Evolutionary conservation across 352 stramenopile species (phyloP).

Genomic region (Phytophthora melonis): DNA sequence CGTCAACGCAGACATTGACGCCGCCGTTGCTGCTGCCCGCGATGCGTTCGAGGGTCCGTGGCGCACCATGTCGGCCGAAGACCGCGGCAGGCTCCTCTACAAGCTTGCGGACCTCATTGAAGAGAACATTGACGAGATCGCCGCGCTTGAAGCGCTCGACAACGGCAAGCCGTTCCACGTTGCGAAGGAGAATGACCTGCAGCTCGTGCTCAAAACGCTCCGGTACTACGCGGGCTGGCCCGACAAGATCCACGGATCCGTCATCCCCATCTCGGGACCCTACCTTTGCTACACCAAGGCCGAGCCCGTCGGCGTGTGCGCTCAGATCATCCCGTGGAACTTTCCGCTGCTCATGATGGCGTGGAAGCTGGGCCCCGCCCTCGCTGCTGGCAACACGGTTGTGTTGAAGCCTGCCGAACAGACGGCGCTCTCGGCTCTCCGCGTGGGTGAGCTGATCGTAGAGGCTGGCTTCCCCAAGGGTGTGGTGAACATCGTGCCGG

Average conservation of each 20-base stretch:
- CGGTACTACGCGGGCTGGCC: constrained; percentile 94
- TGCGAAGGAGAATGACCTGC: constrained; percentile 82
- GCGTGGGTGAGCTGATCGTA: constrained; percentile 56
- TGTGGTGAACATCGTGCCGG: constrained; percentile 86
- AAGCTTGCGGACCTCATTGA: constrained; percentile 55
- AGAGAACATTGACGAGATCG: constrained; percentile 63
- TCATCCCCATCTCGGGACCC: constrained; percentile 57
- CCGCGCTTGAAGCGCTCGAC: constrained; percentile 85
- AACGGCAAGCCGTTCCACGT: constrained; percentile 54
- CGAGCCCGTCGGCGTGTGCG: constrained; percentile 92
- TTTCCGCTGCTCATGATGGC: constrained; percentile 97
- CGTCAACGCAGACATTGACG: constrained; percentile 64
- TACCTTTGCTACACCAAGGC: constrained; percentile 64
- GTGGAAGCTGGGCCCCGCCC: constrained; percentile 91
- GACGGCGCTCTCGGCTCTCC: constrained; percentile 44
- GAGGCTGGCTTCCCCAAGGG: constrained; percentile 57
- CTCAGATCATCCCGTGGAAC: constrained; percentile 97
- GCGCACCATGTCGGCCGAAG: constrained; percentile 46
- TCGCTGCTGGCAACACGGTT: constrained; percentile 92
- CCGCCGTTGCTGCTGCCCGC: constrained; percentile 66
- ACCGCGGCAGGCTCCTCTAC: constrained; percentile 46
- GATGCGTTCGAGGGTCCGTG: constrained; percentile 69
- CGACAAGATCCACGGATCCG: constrained; percentile 78
- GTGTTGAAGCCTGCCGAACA: constrained; percentile 96
- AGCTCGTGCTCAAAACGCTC: constrained; percentile 79